Evolutionary conservation across 2,329 filamentous ascomycete genomes (phyloP).

Genomic region (Trichophyton equinum): DNA sequence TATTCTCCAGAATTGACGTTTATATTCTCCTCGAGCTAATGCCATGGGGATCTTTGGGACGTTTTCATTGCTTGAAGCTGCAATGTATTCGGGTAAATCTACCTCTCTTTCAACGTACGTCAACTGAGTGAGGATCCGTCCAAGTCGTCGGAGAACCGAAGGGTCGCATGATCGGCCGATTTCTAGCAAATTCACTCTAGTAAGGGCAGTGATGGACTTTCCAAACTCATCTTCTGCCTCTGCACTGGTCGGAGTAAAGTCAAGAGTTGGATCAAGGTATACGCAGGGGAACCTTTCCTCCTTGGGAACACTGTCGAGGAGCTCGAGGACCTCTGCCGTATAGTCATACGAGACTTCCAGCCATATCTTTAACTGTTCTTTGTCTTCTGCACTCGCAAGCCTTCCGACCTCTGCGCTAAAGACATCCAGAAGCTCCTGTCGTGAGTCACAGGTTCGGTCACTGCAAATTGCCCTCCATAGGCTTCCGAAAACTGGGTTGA

Average conservation of each 20-base stretch:
- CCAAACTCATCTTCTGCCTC: slow-evolving; percentile 16
- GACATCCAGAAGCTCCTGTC: slow-evolving; percentile 31
- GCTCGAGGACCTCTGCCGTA: slow-evolving; percentile 31
- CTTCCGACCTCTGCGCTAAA: slow-evolving; percentile 33
- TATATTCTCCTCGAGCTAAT: slow-evolving; percentile 26
- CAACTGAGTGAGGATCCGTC: slow-evolving; percentile 34
- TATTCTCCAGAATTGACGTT: slow-evolving; percentile 37
- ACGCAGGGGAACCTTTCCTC: slow-evolving; percentile 37
- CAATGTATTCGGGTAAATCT: slow-evolving; percentile 36
- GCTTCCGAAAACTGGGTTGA: slow-evolving; percentile 41
- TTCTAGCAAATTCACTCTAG: slow-evolving; percentile 38
- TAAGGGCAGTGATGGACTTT: slow-evolving; percentile 26
- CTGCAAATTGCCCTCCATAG: slow-evolving; percentile 41
- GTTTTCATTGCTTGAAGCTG: slow-evolving; percentile 18
- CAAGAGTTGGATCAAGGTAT: slow-evolving; percentile 39
- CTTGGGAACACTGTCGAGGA: slow-evolving; percentile 28
- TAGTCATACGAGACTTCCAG: slow-evolving; percentile 42
- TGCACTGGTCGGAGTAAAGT: slow-evolving; percentile 19
- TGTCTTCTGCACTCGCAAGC: slow-evolving; percentile 24
- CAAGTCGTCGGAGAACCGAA: slow-evolving; percentile 37
- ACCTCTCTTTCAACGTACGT: slow-evolving; percentile 23
- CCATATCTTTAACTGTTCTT: slow-evolving; percentile 35
- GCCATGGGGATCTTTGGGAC: slow-evolving; percentile 36
- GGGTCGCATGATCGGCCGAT: slow-evolving; percentile 42
- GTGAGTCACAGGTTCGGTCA: slow-evolving; percentile 31